Evolutionary conservation across 306 rosid genomes (phyloP).

Genomic region (Cercis canadensis): DNA sequence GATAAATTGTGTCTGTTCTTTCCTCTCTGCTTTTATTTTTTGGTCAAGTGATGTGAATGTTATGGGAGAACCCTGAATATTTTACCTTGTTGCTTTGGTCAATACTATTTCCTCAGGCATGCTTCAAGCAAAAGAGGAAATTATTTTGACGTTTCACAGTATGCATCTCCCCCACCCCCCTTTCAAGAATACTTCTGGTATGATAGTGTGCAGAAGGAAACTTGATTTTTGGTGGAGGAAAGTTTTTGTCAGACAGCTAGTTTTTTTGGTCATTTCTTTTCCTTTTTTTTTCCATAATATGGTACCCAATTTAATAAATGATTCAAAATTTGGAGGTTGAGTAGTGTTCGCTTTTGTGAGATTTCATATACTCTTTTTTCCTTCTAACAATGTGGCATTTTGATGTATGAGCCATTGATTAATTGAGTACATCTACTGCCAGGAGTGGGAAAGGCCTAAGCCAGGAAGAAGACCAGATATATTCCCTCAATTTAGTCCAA

Average conservation of each 20-base stretch:
- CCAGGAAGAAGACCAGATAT: constrained; percentile 62
- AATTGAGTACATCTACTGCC: constrained; percentile 13
- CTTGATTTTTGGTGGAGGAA: background rate
- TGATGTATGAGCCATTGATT: constrained; percentile 9
- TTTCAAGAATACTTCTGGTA: background rate
- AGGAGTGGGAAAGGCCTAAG: constrained; percentile 59
- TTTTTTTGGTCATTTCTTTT: constrained; percentile 5
- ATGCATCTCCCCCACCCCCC: background rate
- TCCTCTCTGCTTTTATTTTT: background rate
- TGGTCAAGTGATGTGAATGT: background rate
- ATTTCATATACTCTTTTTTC: background rate
- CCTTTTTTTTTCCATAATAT: too few species aligned
- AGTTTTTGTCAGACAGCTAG: background rate
- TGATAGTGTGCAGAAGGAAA: background rate
- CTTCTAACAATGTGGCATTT: background rate
- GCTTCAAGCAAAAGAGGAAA: background rate
- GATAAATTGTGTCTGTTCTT: background rate
- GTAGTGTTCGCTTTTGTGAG: background rate
- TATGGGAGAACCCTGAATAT: background rate
- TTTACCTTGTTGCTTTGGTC: too few species aligned
- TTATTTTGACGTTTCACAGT: background rate
- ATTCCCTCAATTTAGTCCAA: constrained; percentile 61
- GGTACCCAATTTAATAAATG: background rate
- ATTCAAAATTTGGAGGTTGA: background rate
- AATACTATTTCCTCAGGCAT: constrained; percentile 17